Conservation (phyloP, 495 filamentous ascomycete genomes). For the Penicillium cosmopolitanum region DNA sequence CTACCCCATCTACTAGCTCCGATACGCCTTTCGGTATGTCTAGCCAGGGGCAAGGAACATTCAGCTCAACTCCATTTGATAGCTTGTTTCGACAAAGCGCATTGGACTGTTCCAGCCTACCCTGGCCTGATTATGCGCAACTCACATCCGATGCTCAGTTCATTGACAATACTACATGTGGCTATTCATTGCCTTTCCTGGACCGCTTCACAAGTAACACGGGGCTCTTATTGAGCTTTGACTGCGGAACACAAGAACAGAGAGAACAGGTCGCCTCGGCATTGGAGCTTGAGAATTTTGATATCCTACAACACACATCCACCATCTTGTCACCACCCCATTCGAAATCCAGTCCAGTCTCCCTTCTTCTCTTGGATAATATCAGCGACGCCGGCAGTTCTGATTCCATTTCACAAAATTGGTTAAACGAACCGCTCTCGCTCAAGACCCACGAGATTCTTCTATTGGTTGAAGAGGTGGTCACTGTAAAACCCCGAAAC, state of each 20-base stretch:
- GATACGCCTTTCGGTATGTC: background rate
- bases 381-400: constrained; percentile 9
- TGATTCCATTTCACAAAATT: constrained; percentile 9
- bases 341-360: background rate
- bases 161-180: background rate
- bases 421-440: constrained; percentile 25
- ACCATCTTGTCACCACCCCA: background rate
- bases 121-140: constrained; percentile 14
- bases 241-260: constrained; percentile 26
- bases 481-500: constrained; percentile 30
- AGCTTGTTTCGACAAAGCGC: background rate
- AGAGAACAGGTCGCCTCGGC: constrained; percentile 18
- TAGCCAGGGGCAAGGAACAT: background rate
- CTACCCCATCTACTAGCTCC: background rate
- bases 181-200: constrained; percentile 22
- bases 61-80: background rate
- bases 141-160: constrained; percentile 8
- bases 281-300: constrained; percentile 10
- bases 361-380: constrained; percentile 9
- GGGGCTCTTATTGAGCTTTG: constrained; percentile 25
- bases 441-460: constrained; percentile 30
- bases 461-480: constrained; percentile 27
- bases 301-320: background rate
- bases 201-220: constrained; percentile 29
- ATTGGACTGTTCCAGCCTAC: background rate